phyloP scores from a whole-genome alignment of 129 eudicot genomes.

The Dittrichia graveolens region DNA sequence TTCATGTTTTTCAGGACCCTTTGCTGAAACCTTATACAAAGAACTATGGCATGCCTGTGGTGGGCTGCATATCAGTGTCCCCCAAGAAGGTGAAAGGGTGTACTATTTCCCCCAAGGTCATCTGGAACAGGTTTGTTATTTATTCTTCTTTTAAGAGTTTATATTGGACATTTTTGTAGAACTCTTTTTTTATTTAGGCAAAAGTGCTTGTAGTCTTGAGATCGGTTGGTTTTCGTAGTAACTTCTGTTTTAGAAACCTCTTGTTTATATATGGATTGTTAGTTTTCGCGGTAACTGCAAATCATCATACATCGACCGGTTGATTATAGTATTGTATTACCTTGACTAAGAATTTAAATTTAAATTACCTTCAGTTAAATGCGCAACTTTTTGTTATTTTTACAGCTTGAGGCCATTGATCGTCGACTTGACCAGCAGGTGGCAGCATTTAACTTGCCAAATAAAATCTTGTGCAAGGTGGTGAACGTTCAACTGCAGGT shows the following conservation, averaged over 20 bases:
- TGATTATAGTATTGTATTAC: neutral
- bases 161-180: neutral
- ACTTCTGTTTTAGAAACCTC: too few relatives aligned
- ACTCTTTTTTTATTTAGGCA: neutral
- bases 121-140: slow-evolving; percentile 76
- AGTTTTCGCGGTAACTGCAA: too few relatives aligned
- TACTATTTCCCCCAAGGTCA: slow-evolving; percentile 95
- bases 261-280: too few relatives aligned
- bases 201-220: neutral
- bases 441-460: slow-evolving; percentile 75
- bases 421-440: slow-evolving; percentile 81
- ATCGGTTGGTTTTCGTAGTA: too few relatives aligned
- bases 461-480: slow-evolving; percentile 86
- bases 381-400: slow-evolving; percentile 25
- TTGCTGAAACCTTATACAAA: slow-evolving; percentile 51
- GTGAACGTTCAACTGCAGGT: slow-evolving; percentile 77
- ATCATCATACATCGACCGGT: too few relatives aligned
- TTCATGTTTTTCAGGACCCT: slow-evolving; percentile 38
- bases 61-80: slow-evolving; percentile 76
- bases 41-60: slow-evolving; percentile 92
- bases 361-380: neutral
- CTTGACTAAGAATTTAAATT: slow-evolving; percentile 19
- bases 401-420: slow-evolving; percentile 86
- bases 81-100: slow-evolving; percentile 80
- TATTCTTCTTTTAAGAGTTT: neutral